Evolutionary conservation across 805 yeast species (phyloP), one percentile per base, ranked within the genome.

Genomic region (Diddensiella caesifluorescens): DNA sequence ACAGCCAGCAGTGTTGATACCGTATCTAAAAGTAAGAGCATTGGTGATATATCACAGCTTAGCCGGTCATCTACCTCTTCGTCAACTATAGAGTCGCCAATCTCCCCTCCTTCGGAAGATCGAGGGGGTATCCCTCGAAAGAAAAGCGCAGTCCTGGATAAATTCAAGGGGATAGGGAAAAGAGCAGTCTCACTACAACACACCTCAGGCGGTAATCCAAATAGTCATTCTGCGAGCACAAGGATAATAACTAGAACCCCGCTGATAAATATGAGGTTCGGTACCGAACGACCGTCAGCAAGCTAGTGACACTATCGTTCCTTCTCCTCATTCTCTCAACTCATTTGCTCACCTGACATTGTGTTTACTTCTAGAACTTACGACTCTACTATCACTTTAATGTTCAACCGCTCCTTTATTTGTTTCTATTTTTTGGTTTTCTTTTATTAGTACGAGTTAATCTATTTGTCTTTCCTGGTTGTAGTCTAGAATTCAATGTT

Each of bases 221-320:
- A 9, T 30, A 39, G 22, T 13, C 32, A 9, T 29, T 9, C 7
- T 3, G 16, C 4, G 28, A 25, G 29, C 29, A 23, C 22, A 6
- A n/a, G 19, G 12, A 15, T 13, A 5, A 13, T 22, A 15, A 22
- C 25, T 9, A 30, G 33, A 28, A 38, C 38, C 22, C 45, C 48
- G 3, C 21, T 35, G 13, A 45, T 45, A 16, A 45, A 38, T 31
- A 45, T 45, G 49, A 12, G 45, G 15, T 45, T 45, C 23, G 47
- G 49, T 19, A 34, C 49, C 20, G 49, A 45, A 25, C 41, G 38
- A 30, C 33, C 41, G 15, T 25, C 3, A 7, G 16, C 32, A 7
- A 29, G 32, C 16, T n/a, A n/a, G n/a, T n/a, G n/a, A n/a, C n/a
- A n/a, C n/a, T n/a, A n/a, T n/a, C n/a, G n/a, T n/a, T n/a, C n/a